Base-by-base conservation (phyloP, 805 yeast species). In the Alloascoidea hylecoeti region DNA sequence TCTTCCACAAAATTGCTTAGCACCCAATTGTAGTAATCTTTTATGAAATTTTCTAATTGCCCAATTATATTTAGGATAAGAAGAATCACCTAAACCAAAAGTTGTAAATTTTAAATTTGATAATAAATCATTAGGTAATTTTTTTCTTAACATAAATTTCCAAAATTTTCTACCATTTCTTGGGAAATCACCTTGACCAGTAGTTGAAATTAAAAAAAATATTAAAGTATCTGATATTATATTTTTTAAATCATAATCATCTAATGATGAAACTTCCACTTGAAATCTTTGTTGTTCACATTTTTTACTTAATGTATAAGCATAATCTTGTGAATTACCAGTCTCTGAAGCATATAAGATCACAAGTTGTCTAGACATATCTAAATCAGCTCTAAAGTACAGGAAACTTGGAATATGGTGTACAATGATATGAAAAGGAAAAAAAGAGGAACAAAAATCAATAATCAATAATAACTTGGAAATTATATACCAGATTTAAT, bases 161-260 rank as follows among this genome's bases (percentile, higher is more conserved):
- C 95, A 81, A 44, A 89, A 72, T 42, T 70, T 72, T 44, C 64
- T 64, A 1, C 80, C 78, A 51, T 84, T 84, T 33, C 80, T 57
- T 0, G 98, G 97, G 23, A 89, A 56, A 43, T 81, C 95, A 17
- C 98, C 98, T 56, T 89, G 96, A 4, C 98, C 97, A 1, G 95
- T 80, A 0, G 98, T 89, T 1, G 96, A 77, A 52, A 94, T 81
- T 2, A 89, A 53, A 0, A 78, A 64, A 16, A 77, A 61, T 38
- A 73, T 60, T 18, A 57, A 56, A 4, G 58, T 49, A 13, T 74
- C 66, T 3, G 72, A 63, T 3, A 71, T 58, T 37, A 83, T 57
- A 39, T 63, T 63, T 45, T 64, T 68, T 34, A 78, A 54, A 41
- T 75, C 71, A 49, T 72, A 73, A 34, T 73, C 77, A 46, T 81